A percentile compares a stretch with the other conserved stretches of the same genome.
phyloP scores from a whole-genome alignment of 2,329 filamentous ascomycete genomes.

The Sporothrix brunneoviolacea region DNA sequence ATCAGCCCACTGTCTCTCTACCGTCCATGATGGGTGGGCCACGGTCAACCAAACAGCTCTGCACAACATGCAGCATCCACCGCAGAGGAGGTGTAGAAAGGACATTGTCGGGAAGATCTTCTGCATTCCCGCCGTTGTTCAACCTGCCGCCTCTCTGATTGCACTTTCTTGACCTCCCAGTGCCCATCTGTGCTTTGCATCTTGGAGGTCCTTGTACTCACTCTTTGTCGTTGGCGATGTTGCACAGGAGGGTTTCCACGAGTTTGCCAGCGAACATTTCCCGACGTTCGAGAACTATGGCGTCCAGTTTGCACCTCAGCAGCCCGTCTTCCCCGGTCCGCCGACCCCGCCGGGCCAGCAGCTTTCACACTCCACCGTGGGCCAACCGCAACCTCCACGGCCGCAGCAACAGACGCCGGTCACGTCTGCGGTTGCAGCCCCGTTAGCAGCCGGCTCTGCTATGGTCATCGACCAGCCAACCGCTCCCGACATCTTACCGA shows the following conservation, averaged over 20 bases:
- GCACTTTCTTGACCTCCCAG: no score
- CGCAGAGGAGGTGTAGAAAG: no score
- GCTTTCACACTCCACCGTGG: conserved; percentile 18
- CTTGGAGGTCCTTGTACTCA: no score
- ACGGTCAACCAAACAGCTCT: no score
- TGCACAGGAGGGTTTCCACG: conserved; percentile 45
- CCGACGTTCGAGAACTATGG: conserved; percentile 40
- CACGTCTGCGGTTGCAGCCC: background rate
- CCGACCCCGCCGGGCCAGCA: conserved; percentile 45
- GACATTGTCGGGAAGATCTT: no score
- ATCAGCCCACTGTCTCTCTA: background rate
- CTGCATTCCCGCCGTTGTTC: background rate
- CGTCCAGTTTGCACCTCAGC: conserved; percentile 32
- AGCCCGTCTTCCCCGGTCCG: conserved; percentile 36
- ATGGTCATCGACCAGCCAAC: conserved; percentile 19
- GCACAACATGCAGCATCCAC: no score
- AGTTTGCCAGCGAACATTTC: conserved; percentile 43
- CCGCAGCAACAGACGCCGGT: conserved; percentile 10
- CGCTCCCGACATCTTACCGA: conserved; percentile 26
- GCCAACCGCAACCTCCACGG: conserved; percentile 23
- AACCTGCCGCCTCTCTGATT: background rate
- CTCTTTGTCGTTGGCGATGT: conserved; percentile 17
- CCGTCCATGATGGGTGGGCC: background rate
- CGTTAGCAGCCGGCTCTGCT: background rate
- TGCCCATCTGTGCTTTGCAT: no score